A percentile compares a stretch with the other conserved stretches of the same genome.
These are phyloP conservation scores for Globisporangium yorkense DNA, from an alignment of 352 stramenopile species.

Conservation along the genomic window DNA sequence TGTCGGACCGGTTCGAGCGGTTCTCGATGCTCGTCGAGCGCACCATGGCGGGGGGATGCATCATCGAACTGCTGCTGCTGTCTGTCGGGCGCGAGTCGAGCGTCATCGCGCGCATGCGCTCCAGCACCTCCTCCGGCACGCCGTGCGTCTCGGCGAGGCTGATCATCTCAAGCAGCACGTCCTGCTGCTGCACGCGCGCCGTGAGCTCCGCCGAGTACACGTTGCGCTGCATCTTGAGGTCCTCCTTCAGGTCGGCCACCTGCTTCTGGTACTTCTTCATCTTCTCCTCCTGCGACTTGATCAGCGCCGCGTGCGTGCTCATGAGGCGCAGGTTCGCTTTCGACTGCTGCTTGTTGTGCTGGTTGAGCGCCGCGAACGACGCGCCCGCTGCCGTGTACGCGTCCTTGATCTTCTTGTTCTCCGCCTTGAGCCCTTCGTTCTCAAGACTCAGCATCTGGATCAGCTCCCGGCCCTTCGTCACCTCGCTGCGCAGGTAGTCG, in stretches of 20 bases:
- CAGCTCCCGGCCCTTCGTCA: slow-evolving; percentile 68
- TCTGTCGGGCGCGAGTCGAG: slow-evolving; percentile 34
- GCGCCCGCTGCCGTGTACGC: slow-evolving; percentile 89
- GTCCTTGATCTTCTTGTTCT: slow-evolving; percentile 91
- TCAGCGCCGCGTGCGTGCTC: slow-evolving; percentile 78
- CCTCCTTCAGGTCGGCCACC: slow-evolving; percentile 73
- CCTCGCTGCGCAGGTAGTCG: slow-evolving; percentile 74
- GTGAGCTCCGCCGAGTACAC: slow-evolving; percentile 77
- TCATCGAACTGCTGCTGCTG: slow-evolving; percentile 10
- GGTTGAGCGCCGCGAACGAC: slow-evolving; percentile 89
- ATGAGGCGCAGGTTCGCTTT: slow-evolving; percentile 89
- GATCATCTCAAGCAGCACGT: slow-evolving; percentile 39
- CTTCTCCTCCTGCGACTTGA: slow-evolving; percentile 87
- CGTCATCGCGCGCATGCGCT: slow-evolving; percentile 44
- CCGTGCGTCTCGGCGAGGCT: slow-evolving; percentile 48
- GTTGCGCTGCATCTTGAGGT: slow-evolving; percentile 72
- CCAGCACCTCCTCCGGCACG: slow-evolving; percentile 38
- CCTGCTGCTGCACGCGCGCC: slow-evolving; percentile 57
- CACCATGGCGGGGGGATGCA: slow-evolving; percentile 7
- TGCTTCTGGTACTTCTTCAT: slow-evolving; percentile 90
- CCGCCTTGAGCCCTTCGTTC: slow-evolving; percentile 78
- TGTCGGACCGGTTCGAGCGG: slow-evolving; percentile 49
- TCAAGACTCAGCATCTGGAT: slow-evolving; percentile 60
- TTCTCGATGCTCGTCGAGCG: slow-evolving; percentile 18
- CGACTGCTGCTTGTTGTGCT: slow-evolving; percentile 93